Percentiles rank a stretch among this genome's conserved stretches.
Evolutionary conservation across 306 rosid genomes (phyloP).

Genomic region (Malus asiatica): DNA sequence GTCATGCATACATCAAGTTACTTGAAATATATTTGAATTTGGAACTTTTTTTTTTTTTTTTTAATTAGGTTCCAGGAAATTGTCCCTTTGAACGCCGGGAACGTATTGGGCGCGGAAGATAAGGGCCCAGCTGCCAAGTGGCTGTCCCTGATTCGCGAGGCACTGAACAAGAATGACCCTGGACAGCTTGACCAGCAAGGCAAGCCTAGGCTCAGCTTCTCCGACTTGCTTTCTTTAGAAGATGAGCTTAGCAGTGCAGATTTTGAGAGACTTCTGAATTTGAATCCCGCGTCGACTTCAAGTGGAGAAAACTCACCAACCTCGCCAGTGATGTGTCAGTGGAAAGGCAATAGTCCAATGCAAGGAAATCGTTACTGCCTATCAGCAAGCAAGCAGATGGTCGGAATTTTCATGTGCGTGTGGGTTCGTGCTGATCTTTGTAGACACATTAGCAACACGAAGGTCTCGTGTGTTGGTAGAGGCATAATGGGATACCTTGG

Average conservation of each 20-base stretch:
- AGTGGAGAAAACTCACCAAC: constrained; percentile 22
- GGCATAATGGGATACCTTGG: constrained; percentile 97
- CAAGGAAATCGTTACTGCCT: constrained; percentile 28
- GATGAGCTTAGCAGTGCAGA: constrained; percentile 19
- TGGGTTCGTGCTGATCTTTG: constrained; percentile 56
- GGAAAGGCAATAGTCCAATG: neutral
- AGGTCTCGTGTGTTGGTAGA: constrained; percentile 68
- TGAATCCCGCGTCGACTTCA: neutral
- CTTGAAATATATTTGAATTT: neutral
- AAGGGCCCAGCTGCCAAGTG: constrained; percentile 68
- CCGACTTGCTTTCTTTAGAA: constrained; percentile 36
- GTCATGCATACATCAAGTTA: neutral
- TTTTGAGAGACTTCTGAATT: neutral
- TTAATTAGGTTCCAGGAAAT: constrained; percentile 78
- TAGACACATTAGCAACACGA: constrained; percentile 35
- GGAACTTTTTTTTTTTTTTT: no score
- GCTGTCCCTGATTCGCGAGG: constrained; percentile 52
- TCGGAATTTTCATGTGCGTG: constrained; percentile 75
- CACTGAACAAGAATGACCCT: constrained; percentile 32
- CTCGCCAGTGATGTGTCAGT: neutral
- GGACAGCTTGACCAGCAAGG: constrained; percentile 12
- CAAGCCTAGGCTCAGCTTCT: constrained; percentile 43
- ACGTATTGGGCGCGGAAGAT: constrained; percentile 83
- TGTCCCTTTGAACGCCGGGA: constrained; percentile 82
- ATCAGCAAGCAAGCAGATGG: constrained; percentile 91